Percentiles rank a stretch among this genome's conserved stretches.
phyloP scores from a whole-genome alignment of 192 early-diverging fungal genomes.

The Gryganskiella cystojenkinii region DNA sequence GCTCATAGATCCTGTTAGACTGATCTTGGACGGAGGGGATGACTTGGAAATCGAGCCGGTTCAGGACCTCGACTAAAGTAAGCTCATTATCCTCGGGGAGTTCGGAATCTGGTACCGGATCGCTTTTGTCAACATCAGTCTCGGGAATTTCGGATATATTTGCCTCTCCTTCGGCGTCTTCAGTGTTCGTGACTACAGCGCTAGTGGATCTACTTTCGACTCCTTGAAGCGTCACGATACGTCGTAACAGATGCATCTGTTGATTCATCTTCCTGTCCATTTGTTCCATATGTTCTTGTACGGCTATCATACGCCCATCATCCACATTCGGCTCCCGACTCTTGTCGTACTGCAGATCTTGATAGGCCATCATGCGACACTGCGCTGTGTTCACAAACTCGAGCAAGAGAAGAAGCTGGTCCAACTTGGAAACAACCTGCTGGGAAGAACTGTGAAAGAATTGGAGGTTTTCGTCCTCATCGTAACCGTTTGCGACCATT shows the following conservation, averaged over 20 bases:
- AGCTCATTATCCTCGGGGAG: slow-evolving; percentile 1
- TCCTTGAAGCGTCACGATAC: slow-evolving; percentile 31
- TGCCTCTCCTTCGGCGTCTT: neutral
- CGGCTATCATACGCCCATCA: slow-evolving; percentile 65
- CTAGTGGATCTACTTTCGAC: neutral
- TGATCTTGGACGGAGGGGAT: slow-evolving; percentile 43
- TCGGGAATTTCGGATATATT: neutral
- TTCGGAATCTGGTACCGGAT: too few relatives aligned
- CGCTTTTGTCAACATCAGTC: too few relatives aligned
- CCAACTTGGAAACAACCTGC: slow-evolving; percentile 28
- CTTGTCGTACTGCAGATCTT: slow-evolving; percentile 35
- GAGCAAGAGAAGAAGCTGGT: slow-evolving; percentile 36
- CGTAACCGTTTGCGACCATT: neutral
- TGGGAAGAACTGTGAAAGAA: slow-evolving; percentile 2
- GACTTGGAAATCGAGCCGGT: slow-evolving; percentile 32
- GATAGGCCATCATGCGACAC: slow-evolving; percentile 52
- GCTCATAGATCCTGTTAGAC: slow-evolving; percentile 27
- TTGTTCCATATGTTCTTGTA: slow-evolving; percentile 62
- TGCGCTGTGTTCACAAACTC: slow-evolving; percentile 52
- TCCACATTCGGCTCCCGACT: slow-evolving; percentile 41
- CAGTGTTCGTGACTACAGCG: neutral
- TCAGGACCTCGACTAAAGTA: slow-evolving; percentile 30
- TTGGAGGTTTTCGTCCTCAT: neutral
- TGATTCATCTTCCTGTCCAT: slow-evolving; percentile 41
- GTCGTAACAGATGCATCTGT: slow-evolving; percentile 57